Percentiles rank a stretch among this genome's conserved stretches.
phyloP scores from a whole-genome alignment of 2,329 filamentous ascomycete species.

The Aspergillus sp. region DNA sequence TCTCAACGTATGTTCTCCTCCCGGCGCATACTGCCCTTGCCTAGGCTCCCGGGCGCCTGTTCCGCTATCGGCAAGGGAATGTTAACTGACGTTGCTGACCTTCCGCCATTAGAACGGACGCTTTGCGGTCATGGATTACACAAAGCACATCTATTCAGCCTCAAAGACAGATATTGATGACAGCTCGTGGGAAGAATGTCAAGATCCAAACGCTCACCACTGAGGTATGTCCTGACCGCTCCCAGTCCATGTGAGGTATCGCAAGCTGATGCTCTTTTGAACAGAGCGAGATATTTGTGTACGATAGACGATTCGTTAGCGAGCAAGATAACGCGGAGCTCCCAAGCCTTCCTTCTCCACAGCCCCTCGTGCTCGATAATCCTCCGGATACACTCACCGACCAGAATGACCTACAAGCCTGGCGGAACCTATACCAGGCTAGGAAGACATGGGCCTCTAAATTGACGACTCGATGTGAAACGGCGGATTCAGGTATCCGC shows the following conservation, averaged over 20 bases:
- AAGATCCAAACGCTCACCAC: conserved; percentile 76
- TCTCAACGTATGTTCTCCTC: conserved; percentile 63
- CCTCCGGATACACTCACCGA: conserved; percentile 80
- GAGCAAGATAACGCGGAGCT: conserved; percentile 50
- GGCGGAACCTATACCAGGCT: conserved; percentile 81
- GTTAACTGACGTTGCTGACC: conserved; percentile 1
- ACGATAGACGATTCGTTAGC: conserved; percentile 73
- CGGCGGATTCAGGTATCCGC: conserved; percentile 62
- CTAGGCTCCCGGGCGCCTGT: background rate
- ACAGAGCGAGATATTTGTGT: conserved; percentile 86
- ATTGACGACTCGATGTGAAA: conserved; percentile 67
- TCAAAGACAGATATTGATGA: conserved; percentile 84
- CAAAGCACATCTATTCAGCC: conserved; percentile 70
- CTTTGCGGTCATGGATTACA: conserved; percentile 78
- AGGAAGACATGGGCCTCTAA: conserved; percentile 76
- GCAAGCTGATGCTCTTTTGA: background rate
- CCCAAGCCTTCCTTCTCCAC: conserved; percentile 53
- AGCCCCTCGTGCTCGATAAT: conserved; percentile 59
- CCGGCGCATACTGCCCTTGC: conserved; percentile 2
- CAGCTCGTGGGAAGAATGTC: conserved; percentile 77
- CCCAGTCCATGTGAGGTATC: background rate
- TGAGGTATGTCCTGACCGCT: conserved; percentile 58
- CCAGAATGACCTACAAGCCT: conserved; percentile 78
- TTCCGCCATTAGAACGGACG: conserved; percentile 67
- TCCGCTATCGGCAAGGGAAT: conserved; percentile 12